Percentiles rank a stretch among this genome's conserved stretches.
These are phyloP conservation scores for Beauveria bassiana DNA, from an alignment of 2,329 filamentous ascomycete genomes.

Conservation along the genomic window DNA sequence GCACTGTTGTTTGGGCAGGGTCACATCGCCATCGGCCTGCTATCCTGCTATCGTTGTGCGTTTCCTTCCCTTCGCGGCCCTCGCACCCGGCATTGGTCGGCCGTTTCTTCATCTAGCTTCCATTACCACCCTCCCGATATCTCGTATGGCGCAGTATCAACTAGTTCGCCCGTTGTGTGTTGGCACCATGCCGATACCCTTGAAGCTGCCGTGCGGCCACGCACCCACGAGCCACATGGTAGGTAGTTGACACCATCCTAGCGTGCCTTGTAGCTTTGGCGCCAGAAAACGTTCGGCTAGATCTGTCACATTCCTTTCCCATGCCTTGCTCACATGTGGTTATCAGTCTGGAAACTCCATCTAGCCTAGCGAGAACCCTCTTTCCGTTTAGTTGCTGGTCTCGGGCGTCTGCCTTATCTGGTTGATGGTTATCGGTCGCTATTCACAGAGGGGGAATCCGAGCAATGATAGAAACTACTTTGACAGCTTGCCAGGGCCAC, in stretches of 20 bases:
- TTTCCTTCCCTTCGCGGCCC: background rate
- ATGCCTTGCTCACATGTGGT: background rate
- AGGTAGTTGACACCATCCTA: too few species aligned
- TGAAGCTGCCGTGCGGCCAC: background rate
- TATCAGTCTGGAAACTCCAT: background rate
- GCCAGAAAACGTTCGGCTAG: too few species aligned
- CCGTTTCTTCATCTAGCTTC: background rate
- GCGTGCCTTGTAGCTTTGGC: too few species aligned
- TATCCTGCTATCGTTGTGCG: background rate
- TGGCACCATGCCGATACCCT: background rate
- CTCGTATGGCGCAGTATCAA: background rate
- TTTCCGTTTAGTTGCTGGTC: background rate
- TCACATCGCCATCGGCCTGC: background rate
- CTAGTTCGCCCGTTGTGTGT: background rate
- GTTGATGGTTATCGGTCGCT: background rate
- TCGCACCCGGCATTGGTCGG: too few species aligned
- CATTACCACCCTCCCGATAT: background rate
- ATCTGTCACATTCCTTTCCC: background rate
- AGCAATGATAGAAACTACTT: background rate
- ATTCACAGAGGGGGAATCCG: background rate
- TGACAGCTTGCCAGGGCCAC: slow-evolving; percentile 2
- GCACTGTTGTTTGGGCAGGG: too few species aligned
- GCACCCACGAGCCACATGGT: background rate
- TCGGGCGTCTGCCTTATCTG: background rate
- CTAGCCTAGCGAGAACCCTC: background rate